These are phyloP conservation scores for Cutaneotrichosporon dermatis DNA, from an alignment of 1,284 basidiomycete genomes.

Conservation along the genomic window DNA sequence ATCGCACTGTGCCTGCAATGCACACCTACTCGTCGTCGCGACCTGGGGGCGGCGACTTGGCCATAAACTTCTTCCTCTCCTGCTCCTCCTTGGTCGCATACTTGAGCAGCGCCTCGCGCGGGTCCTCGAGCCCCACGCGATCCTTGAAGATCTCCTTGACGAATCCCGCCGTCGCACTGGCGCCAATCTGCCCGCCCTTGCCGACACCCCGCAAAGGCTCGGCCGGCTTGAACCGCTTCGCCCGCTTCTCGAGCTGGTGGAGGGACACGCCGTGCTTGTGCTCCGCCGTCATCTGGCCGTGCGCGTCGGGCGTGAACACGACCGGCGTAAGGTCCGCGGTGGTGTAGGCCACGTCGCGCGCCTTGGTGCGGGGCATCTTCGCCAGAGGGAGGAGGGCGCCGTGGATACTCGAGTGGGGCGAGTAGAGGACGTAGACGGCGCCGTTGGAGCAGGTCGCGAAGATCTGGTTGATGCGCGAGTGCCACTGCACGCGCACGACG, in stretches of 20 bases:
- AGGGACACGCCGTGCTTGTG: conserved; percentile 75
- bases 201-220: conserved; percentile 88
- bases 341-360: conserved; percentile 73
- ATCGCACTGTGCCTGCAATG: too few relatives aligned
- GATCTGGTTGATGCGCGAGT: conserved; percentile 96
- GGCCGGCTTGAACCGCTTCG: conserved; percentile 84
- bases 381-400: conserved; percentile 82
- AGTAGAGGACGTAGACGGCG: conserved; percentile 82
- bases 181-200: conserved; percentile 85
- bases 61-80: conserved; percentile 15
- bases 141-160: conserved; percentile 76
- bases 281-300: conserved; percentile 73
- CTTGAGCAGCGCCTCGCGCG: conserved; percentile 90
- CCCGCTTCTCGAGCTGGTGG: conserved; percentile 64
- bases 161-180: conserved; percentile 89
- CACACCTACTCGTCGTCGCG: background rate
- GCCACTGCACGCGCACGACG: conserved; percentile 86
- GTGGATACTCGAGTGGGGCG: conserved; percentile 75
- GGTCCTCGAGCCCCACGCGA: conserved; percentile 63
- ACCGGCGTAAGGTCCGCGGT: conserved; percentile 63
- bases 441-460: conserved; percentile 83
- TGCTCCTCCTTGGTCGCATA: conserved; percentile 71
- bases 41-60: background rate
- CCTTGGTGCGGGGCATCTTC: conserved; percentile 60
- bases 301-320: conserved; percentile 82